Evolutionary conservation across 441 rosid species (phyloP).

Genomic region (Erodium texanum): DNA sequence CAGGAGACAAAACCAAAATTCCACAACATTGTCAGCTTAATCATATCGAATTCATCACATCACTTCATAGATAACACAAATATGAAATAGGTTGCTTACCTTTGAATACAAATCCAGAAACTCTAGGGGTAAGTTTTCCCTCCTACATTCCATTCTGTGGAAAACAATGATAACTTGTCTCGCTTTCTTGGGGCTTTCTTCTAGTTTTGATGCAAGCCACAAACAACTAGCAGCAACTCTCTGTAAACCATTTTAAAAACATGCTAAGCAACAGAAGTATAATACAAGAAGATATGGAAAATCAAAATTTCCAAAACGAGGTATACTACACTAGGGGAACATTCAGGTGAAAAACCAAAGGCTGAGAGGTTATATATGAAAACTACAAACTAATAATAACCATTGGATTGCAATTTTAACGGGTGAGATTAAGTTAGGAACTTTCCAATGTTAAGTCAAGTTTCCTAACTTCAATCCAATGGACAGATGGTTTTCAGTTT

Average conservation of each 20-base stretch:
- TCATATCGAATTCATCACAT: background rate
- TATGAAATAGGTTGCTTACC: constrained; percentile 30
- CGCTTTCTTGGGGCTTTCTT: constrained; percentile 79
- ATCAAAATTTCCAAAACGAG: background rate
- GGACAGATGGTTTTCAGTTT: too few relatives aligned
- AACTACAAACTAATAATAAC: too few relatives aligned
- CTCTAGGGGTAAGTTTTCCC: constrained; percentile 65
- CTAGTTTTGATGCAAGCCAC: constrained; percentile 90
- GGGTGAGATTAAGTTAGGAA: too few relatives aligned
- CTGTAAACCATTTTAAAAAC: constrained; percentile 29
- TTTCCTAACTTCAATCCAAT: too few relatives aligned
- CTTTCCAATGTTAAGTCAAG: too few relatives aligned
- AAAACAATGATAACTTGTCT: constrained; percentile 83
- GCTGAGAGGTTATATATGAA: too few relatives aligned
- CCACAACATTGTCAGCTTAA: background rate
- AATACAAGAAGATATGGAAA: background rate
- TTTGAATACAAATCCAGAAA: constrained; percentile 69
- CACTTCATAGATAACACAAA: background rate
- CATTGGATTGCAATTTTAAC: too few relatives aligned
- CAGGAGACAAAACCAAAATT: constrained; percentile 12
- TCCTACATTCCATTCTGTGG: constrained; percentile 90
- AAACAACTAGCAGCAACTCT: constrained; percentile 88
- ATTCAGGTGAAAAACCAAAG: too few relatives aligned
- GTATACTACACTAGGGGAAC: background rate
- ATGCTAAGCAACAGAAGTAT: constrained; percentile 10